Conservation (phyloP, 208 protist genomes). For the Kentomonas sorsogonicus region DNA sequence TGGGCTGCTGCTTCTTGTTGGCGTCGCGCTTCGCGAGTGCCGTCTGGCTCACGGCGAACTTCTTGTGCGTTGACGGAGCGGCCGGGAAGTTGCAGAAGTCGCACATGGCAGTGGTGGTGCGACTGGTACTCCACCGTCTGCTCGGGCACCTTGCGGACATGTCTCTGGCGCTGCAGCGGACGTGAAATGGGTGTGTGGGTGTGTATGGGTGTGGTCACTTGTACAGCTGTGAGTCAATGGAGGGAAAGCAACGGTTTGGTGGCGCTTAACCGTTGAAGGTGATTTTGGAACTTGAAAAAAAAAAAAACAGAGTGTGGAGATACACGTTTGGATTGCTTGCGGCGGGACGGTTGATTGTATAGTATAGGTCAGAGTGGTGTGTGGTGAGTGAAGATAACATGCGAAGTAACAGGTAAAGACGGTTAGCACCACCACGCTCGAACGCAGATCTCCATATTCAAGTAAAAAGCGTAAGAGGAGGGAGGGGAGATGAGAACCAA, state of each 20-base stretch:
- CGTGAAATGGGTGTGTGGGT: background rate
- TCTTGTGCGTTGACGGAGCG: constrained; percentile 74
- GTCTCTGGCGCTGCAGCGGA: too few species aligned
- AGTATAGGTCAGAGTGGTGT: background rate
- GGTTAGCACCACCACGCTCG: background rate
- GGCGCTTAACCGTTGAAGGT: too few species aligned
- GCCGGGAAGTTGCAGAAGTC: constrained; percentile 83
- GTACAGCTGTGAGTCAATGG: background rate
- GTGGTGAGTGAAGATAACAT: constrained; percentile 3
- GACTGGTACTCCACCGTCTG: constrained; percentile 67
- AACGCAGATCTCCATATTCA: background rate
- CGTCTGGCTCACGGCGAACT: constrained; percentile 45
- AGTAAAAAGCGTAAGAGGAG: constrained; percentile 1
- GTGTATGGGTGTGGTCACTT: constrained; percentile 2
- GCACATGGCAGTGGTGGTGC: constrained; percentile 84
- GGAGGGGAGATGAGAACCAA: constrained; percentile 8
- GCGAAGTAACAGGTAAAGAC: background rate
- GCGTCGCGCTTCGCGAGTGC: constrained; percentile 19
- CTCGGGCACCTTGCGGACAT: constrained; percentile 67
- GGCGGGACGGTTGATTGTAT: background rate
- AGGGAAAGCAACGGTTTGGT: background rate
- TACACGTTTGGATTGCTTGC: background rate
- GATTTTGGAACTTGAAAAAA: background rate
- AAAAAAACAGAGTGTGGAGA: background rate
- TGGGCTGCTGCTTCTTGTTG: constrained; percentile 9